Conservation (phyloP, 148 eudicot species). For the Polygonum maritimum region DNA sequence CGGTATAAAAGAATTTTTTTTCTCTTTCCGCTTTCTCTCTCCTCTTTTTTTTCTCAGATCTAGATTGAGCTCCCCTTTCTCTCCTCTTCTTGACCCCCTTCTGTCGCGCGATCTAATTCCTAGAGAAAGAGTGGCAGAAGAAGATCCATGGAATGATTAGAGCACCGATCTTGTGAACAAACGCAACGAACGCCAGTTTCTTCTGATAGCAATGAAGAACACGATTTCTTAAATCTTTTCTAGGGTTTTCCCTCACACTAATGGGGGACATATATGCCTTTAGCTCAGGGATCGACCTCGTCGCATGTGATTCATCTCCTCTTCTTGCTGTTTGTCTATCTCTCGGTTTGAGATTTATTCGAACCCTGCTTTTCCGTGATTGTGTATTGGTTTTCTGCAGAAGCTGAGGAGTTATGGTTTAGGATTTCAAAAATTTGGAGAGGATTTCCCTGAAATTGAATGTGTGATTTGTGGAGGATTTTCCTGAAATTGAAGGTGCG, state of each 20-base stretch:
- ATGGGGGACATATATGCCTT: conserved; percentile 7
- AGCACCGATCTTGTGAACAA: not conserved
- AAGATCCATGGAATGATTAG: not conserved
- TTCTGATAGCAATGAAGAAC: not conserved
- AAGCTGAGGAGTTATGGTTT: not conserved
- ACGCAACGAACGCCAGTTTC: not conserved
- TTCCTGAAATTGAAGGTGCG: not conserved
- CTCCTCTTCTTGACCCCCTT: not conserved
- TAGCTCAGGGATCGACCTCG: not conserved
- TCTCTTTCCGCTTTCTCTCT: no score
- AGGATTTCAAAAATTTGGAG: not conserved
- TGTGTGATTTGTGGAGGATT: not conserved
- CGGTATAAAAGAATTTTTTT: no score
- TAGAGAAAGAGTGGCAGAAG: not conserved
- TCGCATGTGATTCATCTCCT: not conserved
- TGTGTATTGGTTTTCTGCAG: not conserved
- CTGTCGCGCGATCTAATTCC: not conserved
- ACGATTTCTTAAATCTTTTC: not conserved
- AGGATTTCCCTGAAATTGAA: no score
- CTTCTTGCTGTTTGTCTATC: not conserved
- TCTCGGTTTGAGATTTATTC: not conserved
- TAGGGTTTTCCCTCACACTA: not conserved
- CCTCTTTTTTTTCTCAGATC: no score
- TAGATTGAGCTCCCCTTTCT: no score
- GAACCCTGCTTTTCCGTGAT: not conserved